Conservation (phyloP, 805 yeast genomes). For the Starmerella bacillaris region DNA sequence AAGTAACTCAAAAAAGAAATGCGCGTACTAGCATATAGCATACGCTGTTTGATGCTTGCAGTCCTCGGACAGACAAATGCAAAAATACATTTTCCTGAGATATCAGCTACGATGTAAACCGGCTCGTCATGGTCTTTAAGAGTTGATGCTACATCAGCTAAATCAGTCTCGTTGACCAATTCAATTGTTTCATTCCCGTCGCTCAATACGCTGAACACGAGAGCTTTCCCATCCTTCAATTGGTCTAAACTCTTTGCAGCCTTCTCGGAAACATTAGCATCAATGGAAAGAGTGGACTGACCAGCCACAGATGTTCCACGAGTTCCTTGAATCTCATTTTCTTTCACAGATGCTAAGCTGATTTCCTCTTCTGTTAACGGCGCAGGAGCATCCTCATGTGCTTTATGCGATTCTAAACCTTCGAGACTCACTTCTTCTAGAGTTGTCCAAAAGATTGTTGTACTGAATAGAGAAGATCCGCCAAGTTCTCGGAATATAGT, state of each 20-base stretch:
- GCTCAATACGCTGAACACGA: slow-evolving; percentile 29
- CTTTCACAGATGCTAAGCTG: slow-evolving; percentile 30
- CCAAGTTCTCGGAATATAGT: slow-evolving; percentile 63
- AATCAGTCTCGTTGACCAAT: slow-evolving; percentile 20
- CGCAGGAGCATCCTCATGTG: slow-evolving; percentile 25
- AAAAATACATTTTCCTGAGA: slow-evolving; percentile 31
- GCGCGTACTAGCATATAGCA: slow-evolving; percentile 75
- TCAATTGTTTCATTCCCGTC: slow-evolving; percentile 35
- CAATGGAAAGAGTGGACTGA: slow-evolving; percentile 13
- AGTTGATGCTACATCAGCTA: slow-evolving; percentile 18
- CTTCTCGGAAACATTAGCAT: slow-evolving; percentile 12
- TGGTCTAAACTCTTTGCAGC: slow-evolving; percentile 16
- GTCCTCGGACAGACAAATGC: slow-evolving; percentile 82
- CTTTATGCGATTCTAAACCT: slow-evolving; percentile 30
- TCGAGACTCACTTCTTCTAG: slow-evolving; percentile 34
- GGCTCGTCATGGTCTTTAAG: slow-evolving; percentile 29
- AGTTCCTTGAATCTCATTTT: slow-evolving; percentile 27
- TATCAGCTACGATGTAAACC: slow-evolving; percentile 31
- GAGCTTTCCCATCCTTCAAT: slow-evolving; percentile 11
- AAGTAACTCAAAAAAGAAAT: slow-evolving; percentile 20
- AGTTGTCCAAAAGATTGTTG: slow-evolving; percentile 38
- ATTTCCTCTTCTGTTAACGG: slow-evolving; percentile 46
- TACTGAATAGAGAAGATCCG: slow-evolving; percentile 31
- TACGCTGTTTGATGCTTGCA: slow-evolving; percentile 73
- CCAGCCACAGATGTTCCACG: slow-evolving; percentile 15